These are phyloP conservation scores for Alternaria infectoria DNA, from an alignment of 2,329 filamentous ascomycete species.

Conservation along the genomic window DNA sequence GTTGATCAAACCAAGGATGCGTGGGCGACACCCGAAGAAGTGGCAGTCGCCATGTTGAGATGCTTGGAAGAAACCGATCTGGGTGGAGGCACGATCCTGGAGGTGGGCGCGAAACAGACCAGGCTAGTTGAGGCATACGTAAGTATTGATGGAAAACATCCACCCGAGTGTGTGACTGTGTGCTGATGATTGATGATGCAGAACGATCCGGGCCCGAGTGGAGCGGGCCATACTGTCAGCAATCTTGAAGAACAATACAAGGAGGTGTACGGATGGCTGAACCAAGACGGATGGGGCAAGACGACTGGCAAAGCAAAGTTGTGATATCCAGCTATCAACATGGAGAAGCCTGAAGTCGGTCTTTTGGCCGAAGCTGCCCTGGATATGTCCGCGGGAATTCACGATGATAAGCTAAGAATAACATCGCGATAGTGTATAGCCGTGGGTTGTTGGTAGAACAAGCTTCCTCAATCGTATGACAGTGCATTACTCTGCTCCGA, in stretches of 20 bases:
- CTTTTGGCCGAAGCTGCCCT: not conserved
- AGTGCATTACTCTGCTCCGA: not conserved
- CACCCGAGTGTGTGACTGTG: not conserved
- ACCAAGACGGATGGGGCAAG: slow-evolving; percentile 60
- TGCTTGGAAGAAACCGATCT: slow-evolving; percentile 60
- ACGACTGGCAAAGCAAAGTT: slow-evolving; percentile 38
- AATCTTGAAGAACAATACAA: slow-evolving; percentile 50
- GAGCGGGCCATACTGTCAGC: slow-evolving; percentile 56
- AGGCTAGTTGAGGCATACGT: slow-evolving; percentile 56
- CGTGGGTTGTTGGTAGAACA: not conserved
- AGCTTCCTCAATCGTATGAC: not conserved
- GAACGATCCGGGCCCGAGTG: slow-evolving; percentile 61
- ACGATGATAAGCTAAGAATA: not conserved
- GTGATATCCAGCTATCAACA: not conserved
- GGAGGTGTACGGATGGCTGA: slow-evolving; percentile 60
- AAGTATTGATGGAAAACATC: not conserved
- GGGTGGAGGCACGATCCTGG: slow-evolving; percentile 57
- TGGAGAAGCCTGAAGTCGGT: not conserved
- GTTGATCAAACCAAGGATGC: slow-evolving; percentile 56
- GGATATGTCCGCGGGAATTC: not conserved
- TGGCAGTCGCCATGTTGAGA: slow-evolving; percentile 64
- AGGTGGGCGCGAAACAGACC: slow-evolving; percentile 61
- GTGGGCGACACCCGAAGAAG: slow-evolving; percentile 68
- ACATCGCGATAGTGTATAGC: not conserved
- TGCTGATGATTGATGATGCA: not conserved